These are phyloP conservation scores for Fraxinus excelsior DNA, from an alignment of 257 asterid species.

Conservation along the genomic window DNA sequence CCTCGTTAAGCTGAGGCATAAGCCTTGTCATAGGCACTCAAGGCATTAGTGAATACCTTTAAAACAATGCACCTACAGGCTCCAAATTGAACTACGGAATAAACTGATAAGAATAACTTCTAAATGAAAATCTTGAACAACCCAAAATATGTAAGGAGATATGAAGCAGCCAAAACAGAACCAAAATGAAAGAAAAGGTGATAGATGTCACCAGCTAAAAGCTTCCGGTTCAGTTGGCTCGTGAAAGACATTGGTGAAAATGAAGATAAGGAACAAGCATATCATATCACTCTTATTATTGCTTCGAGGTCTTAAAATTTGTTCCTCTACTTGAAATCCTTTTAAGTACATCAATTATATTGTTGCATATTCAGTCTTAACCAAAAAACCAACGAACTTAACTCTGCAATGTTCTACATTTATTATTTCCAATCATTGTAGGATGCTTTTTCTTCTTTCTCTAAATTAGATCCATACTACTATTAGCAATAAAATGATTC, in stretches of 20 bases:
- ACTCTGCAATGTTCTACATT: background rate
- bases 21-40: background rate
- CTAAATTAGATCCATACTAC: background rate
- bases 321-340: background rate
- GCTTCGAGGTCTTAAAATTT: background rate
- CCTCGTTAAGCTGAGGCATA: background rate
- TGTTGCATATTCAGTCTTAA: background rate
- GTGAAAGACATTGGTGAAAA: conserved; percentile 7
- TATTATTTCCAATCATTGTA: background rate
- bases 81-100: background rate
- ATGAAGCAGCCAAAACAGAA: conserved; percentile 9
- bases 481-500: background rate
- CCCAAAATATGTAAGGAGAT: background rate
- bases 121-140: background rate
- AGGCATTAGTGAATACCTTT: conserved; percentile 2
- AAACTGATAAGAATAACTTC: background rate
- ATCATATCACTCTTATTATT: background rate
- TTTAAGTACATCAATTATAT: background rate
- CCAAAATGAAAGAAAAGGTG: background rate
- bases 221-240: background rate
- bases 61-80: background rate
- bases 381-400: background rate
- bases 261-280: background rate
- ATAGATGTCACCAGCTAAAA: conserved; percentile 17
- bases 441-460: background rate